These are phyloP conservation scores for Westerdykella aurantiaca DNA, from an alignment of 2,329 filamentous ascomycete species.

Conservation along the genomic window DNA sequence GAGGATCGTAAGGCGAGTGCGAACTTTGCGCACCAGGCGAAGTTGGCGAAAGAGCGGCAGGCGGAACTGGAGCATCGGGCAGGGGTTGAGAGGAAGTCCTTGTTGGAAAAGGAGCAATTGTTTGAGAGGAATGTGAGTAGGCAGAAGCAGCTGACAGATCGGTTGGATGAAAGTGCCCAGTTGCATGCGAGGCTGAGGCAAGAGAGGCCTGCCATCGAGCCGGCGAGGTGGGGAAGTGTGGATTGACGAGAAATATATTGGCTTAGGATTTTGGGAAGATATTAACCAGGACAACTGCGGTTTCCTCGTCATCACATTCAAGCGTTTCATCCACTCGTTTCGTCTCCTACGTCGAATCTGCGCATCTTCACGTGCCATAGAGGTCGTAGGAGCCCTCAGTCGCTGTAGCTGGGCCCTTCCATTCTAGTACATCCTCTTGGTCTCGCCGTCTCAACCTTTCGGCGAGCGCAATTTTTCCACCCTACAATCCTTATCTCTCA, in stretches of 20 bases:
- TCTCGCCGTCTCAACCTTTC: no score
- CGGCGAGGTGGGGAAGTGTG: slow-evolving; percentile 24
- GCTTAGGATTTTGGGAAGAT: neutral
- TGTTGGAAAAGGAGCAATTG: slow-evolving; percentile 31
- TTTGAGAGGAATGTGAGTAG: slow-evolving; percentile 29
- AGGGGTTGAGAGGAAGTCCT: slow-evolving; percentile 18
- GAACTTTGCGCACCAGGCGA: slow-evolving; percentile 12
- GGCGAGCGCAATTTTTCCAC: no score
- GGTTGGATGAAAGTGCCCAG: slow-evolving; percentile 27
- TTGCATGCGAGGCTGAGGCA: slow-evolving; percentile 25
- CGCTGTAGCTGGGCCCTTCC: no score
- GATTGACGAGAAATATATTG: slow-evolving; percentile 9
- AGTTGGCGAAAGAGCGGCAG: slow-evolving; percentile 20
- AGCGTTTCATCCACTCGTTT: no score
- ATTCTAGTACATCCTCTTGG: no score
- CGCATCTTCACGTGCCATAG: no score
- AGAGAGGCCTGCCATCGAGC: slow-evolving; percentile 26
- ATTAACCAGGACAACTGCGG: no score
- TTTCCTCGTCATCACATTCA: no score
- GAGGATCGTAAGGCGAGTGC: slow-evolving; percentile 21
- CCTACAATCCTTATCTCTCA: no score
- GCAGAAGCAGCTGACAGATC: slow-evolving; percentile 25
- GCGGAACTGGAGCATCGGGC: slow-evolving; percentile 24
- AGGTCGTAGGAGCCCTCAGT: no score
- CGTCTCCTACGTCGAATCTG: no score